Percentiles rank a stretch among this genome's conserved stretches.
Evolutionary conservation across 495 filamentous ascomycete species (phyloP).

Genomic region (Neurospora tetraspora): DNA sequence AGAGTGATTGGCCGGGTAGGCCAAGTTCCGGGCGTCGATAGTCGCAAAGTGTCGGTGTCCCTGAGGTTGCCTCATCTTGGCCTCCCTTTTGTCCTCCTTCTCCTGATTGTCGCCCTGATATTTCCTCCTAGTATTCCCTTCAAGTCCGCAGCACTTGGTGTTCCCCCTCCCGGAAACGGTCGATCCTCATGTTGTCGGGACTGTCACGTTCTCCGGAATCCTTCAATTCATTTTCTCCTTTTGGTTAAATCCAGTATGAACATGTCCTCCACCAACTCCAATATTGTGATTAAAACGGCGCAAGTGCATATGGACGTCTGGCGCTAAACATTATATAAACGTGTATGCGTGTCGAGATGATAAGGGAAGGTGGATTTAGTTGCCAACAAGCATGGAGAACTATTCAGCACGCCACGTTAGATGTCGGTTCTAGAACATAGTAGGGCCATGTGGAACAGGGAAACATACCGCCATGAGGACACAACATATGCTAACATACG

Average conservation of each 20-base stretch:
- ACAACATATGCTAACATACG: conserved; percentile 93
- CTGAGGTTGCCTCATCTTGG: background rate
- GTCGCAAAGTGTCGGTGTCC: background rate
- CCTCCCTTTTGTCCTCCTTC: background rate
- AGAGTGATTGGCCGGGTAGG: background rate
- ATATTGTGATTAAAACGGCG: background rate
- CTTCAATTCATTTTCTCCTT: background rate
- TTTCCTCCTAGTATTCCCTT: background rate
- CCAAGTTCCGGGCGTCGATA: background rate
- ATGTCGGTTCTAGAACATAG: background rate
- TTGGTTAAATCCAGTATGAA: background rate
- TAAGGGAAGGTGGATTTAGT: background rate
- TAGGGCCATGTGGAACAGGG: background rate
- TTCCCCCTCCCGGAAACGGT: background rate
- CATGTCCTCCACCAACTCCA: background rate
- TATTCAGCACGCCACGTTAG: background rate
- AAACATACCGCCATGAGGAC: conserved; percentile 75
- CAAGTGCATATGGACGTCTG: background rate
- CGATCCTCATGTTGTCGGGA: background rate
- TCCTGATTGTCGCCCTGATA: background rate
- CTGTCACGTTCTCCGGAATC: background rate
- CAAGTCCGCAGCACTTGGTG: background rate
- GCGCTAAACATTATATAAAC: background rate
- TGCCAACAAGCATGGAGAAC: conserved; percentile 10
- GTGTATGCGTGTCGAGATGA: background rate